Base-by-base conservation (phyloP, 495 filamentous ascomycete genomes). In the Melanomma pulvis-pyrius region DNA sequence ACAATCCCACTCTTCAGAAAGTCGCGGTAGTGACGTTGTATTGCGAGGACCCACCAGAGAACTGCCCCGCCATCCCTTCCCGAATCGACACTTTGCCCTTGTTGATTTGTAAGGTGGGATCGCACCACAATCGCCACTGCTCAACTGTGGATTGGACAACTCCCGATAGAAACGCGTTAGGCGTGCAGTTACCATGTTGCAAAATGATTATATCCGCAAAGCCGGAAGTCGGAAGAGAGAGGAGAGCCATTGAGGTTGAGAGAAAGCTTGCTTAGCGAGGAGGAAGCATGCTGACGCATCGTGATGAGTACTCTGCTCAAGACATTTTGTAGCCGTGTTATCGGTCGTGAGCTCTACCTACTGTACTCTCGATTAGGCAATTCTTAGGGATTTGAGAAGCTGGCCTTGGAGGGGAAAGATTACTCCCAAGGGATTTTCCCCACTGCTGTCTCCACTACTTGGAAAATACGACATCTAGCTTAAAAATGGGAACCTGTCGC, bases 51-150 rank as follows among this genome's bases (percentile, higher is more conserved):
- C 48, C 12, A 29, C 12, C 25, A 13, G n/a, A 4, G 44, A 2
- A 22, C 1, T 44, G 19, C 21, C 34, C 52, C 25, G 34, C 39
- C 54, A 29, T 34, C 5, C 34, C 17, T 9, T 25, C 34, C 54
- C 26, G 32, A 58, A 7, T 1, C 8, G 32, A 13, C 21, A 13
- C 22, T 1, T 6, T 26, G 29, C 19, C 28, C 32, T 19, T 22
- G 25, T 30, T 58, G 54, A 58, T 58, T 58, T 58, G 54, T 58
- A 58, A 58, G 51, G 13, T 17, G 25, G 29, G 1, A 54, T 54
- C 28, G 51, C 28, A 30, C 24, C 25, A 54, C 29, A 8, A 49
- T 52, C 49, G 7, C 24, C 6, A 52, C 25, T 25, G 21, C 49
- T 22, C 46, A 19, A 7, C 46, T 49, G 15, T 7, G 24, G 12